phyloP scores from a whole-genome alignment of 768 basidiomycete genomes.

The Crepidotus variabilis region DNA sequence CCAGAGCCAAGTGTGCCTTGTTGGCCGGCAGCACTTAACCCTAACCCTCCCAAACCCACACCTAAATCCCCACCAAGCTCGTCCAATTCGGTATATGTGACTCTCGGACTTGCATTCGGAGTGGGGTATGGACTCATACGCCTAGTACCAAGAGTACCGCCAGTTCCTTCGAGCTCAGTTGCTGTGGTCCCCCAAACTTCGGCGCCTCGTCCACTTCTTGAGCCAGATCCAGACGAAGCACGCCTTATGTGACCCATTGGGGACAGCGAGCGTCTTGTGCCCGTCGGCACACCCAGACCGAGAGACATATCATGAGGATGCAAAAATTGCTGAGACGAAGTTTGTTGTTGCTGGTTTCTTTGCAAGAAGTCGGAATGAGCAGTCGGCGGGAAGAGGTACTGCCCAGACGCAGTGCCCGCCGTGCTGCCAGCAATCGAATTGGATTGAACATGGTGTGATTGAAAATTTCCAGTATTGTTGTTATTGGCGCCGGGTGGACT shows the following conservation, averaged over 20 bases:
- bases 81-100: constrained; percentile 47
- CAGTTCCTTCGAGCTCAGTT: constrained; percentile 1
- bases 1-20: not conserved
- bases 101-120: constrained; percentile 62
- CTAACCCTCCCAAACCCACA: constrained; percentile 3
- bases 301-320: constrained; percentile 9
- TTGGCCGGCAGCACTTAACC: not conserved
- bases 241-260: constrained; percentile 33
- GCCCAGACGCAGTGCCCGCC: constrained; percentile 2
- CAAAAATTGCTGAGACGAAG: constrained; percentile 4
- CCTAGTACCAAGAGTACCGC: constrained; percentile 5
- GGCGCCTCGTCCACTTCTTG: constrained; percentile 37
- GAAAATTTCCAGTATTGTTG: not conserved
- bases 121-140: constrained; percentile 63
- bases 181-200: constrained; percentile 23
- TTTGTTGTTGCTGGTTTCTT: constrained; percentile 4
- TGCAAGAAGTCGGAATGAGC: constrained; percentile 11
- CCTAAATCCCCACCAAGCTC: constrained; percentile 15
- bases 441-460: constrained; percentile 8
- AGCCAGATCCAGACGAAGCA: constrained; percentile 40
- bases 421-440: constrained; percentile 8
- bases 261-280: constrained; percentile 10
- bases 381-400: constrained; percentile 11
- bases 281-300: constrained; percentile 12
- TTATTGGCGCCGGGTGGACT: constrained; percentile 1